phyloP scores from a whole-genome alignment of 2,329 filamentous ascomycete species.

The Pseudogymnoascus sp. region DNA sequence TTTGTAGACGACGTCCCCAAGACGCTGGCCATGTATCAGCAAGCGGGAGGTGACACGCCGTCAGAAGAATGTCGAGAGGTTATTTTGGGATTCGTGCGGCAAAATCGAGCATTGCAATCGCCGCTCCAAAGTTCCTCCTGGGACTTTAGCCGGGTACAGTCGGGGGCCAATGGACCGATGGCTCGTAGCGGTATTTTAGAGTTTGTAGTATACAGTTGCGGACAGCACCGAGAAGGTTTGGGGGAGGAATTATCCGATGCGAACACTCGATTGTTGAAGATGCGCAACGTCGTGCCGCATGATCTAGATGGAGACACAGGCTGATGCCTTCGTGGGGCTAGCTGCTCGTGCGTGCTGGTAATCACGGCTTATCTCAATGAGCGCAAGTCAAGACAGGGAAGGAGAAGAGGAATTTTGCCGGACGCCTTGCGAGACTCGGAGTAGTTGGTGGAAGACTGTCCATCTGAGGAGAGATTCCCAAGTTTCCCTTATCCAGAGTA shows the following conservation, averaged over 20 bases:
- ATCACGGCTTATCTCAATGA: slow-evolving; percentile 4
- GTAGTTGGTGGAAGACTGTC: slow-evolving; percentile 5
- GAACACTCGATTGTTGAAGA: not conserved
- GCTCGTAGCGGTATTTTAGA: not conserved
- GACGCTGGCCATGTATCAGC: slow-evolving; percentile 1
- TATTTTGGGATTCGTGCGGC: slow-evolving; percentile 1
- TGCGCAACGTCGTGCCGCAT: slow-evolving; percentile 1
- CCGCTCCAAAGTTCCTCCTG: not conserved
- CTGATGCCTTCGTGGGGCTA: not conserved
- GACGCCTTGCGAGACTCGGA: slow-evolving; percentile 1
- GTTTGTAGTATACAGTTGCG: slow-evolving; percentile 1
- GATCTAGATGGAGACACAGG: not conserved
- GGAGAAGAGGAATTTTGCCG: slow-evolving; percentile 2
- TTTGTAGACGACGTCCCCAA: not conserved
- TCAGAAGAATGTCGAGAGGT: not conserved
- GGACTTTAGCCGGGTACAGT: not conserved
- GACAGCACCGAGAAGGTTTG: not conserved
- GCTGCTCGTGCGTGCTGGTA: not conserved
- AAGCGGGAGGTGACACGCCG: slow-evolving; percentile 4
- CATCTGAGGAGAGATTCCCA: not conserved
- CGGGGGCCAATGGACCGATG: not conserved
- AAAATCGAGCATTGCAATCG: slow-evolving; percentile 6
- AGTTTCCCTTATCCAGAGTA: not conserved
- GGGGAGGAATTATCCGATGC: slow-evolving; percentile 2
- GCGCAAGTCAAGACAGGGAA: not conserved